Evolutionary conservation across 495 filamentous ascomycete species (phyloP).

Genomic region (Podospora pseudopauciseta): DNA sequence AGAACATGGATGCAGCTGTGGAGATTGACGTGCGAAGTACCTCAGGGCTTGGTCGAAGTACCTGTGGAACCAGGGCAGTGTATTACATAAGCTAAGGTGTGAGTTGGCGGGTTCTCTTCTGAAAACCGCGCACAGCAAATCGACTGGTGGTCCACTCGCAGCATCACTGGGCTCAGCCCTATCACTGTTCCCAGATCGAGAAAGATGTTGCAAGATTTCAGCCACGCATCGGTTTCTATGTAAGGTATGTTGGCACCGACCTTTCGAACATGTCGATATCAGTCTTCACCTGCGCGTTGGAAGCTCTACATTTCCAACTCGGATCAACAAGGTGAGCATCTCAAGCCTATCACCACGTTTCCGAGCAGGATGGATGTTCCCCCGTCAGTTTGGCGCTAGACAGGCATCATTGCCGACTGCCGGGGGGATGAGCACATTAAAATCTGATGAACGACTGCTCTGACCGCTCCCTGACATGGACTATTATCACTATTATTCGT

Average conservation of each 20-base stretch:
- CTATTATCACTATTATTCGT: not conserved
- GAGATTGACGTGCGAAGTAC: conserved; percentile 1
- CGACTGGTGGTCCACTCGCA: not conserved
- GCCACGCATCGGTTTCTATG: not conserved
- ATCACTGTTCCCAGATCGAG: conserved; percentile 1
- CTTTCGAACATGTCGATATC: not conserved
- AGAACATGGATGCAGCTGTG: not conserved
- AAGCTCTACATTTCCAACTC: not conserved
- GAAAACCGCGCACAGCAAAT: not conserved
- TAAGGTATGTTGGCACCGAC: not conserved
- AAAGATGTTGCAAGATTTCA: not conserved
- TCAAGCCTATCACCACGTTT: not conserved
- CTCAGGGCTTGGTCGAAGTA: not conserved
- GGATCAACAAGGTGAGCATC: not conserved
- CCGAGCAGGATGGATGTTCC: not conserved
- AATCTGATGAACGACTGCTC: not conserved
- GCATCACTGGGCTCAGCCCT: conserved; percentile 1
- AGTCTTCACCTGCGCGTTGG: not conserved
- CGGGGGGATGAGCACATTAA: not conserved
- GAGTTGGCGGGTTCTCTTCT: not conserved
- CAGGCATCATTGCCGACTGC: not conserved
- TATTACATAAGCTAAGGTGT: not conserved
- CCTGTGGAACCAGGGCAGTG: not conserved
- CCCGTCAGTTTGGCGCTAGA: not conserved
- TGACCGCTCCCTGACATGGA: not conserved